Conservation (phyloP, 139 green algal genomes). For the Zygnema cylindricum region DNA sequence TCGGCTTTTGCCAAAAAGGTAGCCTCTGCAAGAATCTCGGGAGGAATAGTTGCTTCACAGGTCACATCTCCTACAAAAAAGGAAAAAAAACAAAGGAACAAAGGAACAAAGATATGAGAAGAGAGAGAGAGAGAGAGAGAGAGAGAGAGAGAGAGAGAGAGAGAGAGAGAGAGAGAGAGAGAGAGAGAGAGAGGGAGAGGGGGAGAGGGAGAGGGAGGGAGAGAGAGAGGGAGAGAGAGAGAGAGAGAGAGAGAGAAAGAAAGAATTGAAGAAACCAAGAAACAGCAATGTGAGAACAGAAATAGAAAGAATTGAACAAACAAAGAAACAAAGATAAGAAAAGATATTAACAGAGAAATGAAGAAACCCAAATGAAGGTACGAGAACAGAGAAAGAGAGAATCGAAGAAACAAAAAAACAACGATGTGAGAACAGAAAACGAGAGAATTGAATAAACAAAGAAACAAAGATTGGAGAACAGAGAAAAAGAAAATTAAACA, state of each 20-base stretch:
- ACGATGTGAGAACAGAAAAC: neutral
- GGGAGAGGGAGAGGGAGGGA: neutral
- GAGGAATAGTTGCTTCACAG: slow-evolving; percentile 83
- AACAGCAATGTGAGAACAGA: neutral
- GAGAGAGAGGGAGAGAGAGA: neutral
- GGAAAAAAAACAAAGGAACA: too few species aligned
- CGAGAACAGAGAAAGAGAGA: slow-evolving; percentile 27
- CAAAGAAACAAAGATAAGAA: slow-evolving; percentile 24
- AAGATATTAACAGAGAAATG: slow-evolving; percentile 8
- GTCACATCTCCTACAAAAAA: slow-evolving; percentile 84
- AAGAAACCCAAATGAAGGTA: slow-evolving; percentile 8
- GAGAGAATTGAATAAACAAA: neutral
- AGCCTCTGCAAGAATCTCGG: slow-evolving; percentile 72
- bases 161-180: neutral
- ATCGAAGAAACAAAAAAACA: slow-evolving; percentile 5
- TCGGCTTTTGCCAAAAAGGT: slow-evolving; percentile 91
- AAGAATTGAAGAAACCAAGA: neutral
- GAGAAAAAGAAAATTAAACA: neutral
- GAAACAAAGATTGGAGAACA: neutral
- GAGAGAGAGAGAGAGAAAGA: neutral
- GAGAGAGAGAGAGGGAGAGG: neutral
- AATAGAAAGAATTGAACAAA: neutral
- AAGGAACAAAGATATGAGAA: neutral
- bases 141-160: neutral
- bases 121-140: neutral